phyloP scores from a whole-genome alignment of 163 green algal species.

The Volvox carteri region DNA sequence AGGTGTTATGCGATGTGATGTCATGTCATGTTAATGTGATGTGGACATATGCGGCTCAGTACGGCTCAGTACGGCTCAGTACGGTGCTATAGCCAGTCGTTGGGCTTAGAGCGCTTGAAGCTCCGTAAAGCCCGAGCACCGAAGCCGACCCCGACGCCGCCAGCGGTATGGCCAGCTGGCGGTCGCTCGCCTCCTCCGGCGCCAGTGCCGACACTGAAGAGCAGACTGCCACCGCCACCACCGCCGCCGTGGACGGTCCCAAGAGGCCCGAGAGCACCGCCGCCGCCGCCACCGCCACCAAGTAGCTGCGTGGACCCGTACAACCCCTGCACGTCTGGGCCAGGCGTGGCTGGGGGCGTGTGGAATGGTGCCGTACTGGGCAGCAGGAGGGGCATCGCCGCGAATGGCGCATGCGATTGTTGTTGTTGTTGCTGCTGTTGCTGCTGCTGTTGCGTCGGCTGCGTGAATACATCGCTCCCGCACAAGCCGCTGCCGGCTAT shows the following conservation, averaged over 20 bases:
- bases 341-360: conserved; percentile 2
- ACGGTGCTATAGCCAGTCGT: neutral
- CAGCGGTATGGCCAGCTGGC: neutral
- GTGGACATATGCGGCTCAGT: too few species aligned
- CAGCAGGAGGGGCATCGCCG: conserved; percentile 11
- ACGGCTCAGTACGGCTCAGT: too few species aligned
- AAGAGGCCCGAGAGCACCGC: neutral
- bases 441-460: neutral
- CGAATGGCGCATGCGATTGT: neutral
- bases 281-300: neutral
- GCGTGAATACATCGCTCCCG: neutral
- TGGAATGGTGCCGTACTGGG: conserved; percentile 26
- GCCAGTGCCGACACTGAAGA: conserved; percentile 41
- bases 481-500: neutral
- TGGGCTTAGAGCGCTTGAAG: conserved; percentile 27
- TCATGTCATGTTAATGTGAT: too few species aligned
- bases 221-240: conserved; percentile 28
- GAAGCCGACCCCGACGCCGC: neutral
- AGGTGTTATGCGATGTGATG: too few species aligned
- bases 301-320: neutral
- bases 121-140: neutral
- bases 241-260: too few species aligned
- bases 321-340: neutral
- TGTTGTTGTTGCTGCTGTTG: neutral
- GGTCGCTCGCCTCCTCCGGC: neutral